These are phyloP conservation scores for Jatropha curcas DNA, from an alignment of 345 rosid genomes.

Conservation along the genomic window DNA sequence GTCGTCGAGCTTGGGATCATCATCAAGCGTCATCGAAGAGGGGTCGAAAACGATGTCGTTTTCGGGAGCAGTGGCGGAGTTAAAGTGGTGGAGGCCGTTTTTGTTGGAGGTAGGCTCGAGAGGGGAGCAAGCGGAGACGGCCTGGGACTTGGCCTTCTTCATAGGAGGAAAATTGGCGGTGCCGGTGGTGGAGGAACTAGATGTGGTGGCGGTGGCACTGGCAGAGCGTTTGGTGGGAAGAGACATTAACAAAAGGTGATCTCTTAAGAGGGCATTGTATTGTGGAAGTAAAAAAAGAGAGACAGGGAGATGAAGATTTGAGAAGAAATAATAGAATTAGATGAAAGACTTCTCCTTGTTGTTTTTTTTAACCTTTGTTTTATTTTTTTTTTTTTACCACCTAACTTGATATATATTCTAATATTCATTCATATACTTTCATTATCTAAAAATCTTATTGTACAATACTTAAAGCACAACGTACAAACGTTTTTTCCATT, in stretches of 20 bases:
- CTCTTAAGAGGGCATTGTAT: constrained; percentile 37
- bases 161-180: constrained; percentile 31
- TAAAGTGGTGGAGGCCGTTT: constrained; percentile 57
- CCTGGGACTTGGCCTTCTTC: constrained; percentile 80
- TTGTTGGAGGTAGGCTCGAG: constrained; percentile 39
- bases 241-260: constrained; percentile 58
- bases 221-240: constrained; percentile 80
- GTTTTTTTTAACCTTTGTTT: not conserved
- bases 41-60: constrained; percentile 56
- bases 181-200: constrained; percentile 27
- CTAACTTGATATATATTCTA: not conserved
- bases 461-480: not conserved
- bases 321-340: not conserved
- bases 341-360: not conserved
- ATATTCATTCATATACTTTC: not conserved
- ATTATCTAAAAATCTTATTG: too few species aligned
- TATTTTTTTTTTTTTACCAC: not conserved
- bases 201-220: constrained; percentile 31
- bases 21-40: constrained; percentile 51
- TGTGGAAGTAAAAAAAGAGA: constrained; percentile 10
- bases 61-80: constrained; percentile 25
- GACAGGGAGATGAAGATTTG: not conserved
- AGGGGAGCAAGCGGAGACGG: constrained; percentile 48
- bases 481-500: not conserved
- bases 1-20: constrained; percentile 55